Conservation (phyloP, 2,329 filamentous ascomycete genomes). For the Colletotrichum incanum region DNA sequence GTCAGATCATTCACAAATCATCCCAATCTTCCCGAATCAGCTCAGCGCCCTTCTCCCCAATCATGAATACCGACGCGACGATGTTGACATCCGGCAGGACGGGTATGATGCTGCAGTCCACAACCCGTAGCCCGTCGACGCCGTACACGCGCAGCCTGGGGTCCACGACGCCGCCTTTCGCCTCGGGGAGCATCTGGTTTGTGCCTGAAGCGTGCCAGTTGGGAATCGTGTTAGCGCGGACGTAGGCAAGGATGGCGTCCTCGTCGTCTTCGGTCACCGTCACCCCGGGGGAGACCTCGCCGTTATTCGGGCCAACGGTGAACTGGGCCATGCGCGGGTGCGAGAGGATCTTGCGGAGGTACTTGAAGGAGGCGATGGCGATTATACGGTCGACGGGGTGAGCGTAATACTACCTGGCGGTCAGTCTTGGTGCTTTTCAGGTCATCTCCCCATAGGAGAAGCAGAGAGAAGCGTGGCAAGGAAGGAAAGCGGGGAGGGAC, state of each 20-base stretch:
- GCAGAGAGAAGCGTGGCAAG: background rate
- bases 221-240: constrained; percentile 49
- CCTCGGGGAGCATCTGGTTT: constrained; percentile 63
- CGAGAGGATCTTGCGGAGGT: constrained; percentile 50
- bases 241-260: constrained; percentile 48
- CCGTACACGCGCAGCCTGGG: constrained; percentile 65
- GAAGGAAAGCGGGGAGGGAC: background rate
- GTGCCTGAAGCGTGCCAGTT: constrained; percentile 65
- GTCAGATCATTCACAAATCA: constrained; percentile 12
- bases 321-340: constrained; percentile 47
- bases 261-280: constrained; percentile 46
- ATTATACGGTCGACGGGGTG: constrained; percentile 50
- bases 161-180: constrained; percentile 43
- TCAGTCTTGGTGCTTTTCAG: constrained; percentile 45
- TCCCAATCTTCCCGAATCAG: constrained; percentile 50
- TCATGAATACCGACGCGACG: constrained; percentile 44
- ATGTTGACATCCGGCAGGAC: constrained; percentile 57
- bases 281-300: constrained; percentile 47
- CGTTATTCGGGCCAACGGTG: constrained; percentile 47
- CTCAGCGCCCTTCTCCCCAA: constrained; percentile 52
- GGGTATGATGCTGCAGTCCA: constrained; percentile 64
- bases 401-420: constrained; percentile 47
- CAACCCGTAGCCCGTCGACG: constrained; percentile 66
- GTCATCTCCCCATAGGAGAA: constrained; percentile 31
- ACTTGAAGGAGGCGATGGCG: constrained; percentile 52